Evolutionary conservation across 2,329 filamentous ascomycete species (phyloP).

Genomic region (Thelonectria rubi): DNA sequence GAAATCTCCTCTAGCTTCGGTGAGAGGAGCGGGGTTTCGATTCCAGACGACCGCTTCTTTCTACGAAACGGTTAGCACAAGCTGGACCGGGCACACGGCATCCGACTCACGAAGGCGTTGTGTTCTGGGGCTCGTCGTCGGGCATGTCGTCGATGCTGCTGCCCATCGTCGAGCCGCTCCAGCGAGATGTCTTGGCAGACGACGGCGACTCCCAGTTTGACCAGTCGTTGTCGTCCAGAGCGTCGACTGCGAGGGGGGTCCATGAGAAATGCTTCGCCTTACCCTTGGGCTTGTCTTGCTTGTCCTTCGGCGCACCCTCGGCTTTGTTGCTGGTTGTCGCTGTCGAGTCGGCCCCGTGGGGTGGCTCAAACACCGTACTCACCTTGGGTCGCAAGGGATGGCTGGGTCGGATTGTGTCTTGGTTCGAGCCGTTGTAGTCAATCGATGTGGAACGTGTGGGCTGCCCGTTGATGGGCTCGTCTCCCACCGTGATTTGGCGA

Average conservation of each 20-base stretch:
- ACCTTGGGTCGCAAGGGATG: constrained; percentile 53
- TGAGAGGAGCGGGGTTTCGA: constrained; percentile 47
- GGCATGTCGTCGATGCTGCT: constrained; percentile 56
- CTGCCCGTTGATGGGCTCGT: constrained; percentile 78
- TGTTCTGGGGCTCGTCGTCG: constrained; percentile 58
- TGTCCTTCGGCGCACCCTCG: constrained; percentile 41
- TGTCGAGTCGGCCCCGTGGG: constrained; percentile 44
- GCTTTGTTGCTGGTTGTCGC: constrained; percentile 46
- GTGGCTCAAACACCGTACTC: constrained; percentile 53
- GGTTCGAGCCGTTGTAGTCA: constrained; percentile 45
- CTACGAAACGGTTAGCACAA: constrained; percentile 36
- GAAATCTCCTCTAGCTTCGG: constrained; percentile 65
- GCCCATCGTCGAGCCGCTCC: constrained; percentile 69
- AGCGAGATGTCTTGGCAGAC: constrained; percentile 62
- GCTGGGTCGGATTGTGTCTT: constrained; percentile 59
- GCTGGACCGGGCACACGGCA: neutral
- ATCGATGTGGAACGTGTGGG: constrained; percentile 33
- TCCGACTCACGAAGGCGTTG: constrained; percentile 58
- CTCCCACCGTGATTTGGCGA: constrained; percentile 92
- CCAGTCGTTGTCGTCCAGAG: constrained; percentile 70
- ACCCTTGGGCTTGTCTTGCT: constrained; percentile 50
- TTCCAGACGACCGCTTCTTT: constrained; percentile 45
- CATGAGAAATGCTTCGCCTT: constrained; percentile 67
- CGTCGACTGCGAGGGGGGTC: constrained; percentile 66
- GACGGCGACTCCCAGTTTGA: constrained; percentile 70